These are phyloP conservation scores for Haematococcus lacustris DNA, from an alignment of 139 green algal species.

Conservation along the genomic window DNA sequence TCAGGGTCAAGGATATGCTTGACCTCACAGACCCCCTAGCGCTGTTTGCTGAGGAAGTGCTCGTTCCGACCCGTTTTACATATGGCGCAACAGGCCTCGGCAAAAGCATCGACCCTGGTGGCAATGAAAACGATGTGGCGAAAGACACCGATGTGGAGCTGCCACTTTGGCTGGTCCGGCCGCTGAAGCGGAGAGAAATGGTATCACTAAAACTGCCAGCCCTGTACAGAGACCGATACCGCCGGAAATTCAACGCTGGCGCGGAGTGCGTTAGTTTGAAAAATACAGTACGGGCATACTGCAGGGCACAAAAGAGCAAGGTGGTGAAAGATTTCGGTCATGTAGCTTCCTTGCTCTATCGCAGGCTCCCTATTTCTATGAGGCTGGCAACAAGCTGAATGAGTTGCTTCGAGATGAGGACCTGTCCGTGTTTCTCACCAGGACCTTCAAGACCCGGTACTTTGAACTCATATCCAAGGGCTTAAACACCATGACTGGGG, in stretches of 20 bases:
- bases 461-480: conserved; percentile 32
- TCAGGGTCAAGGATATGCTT: too few species aligned
- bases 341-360: too few species aligned
- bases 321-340: too few species aligned
- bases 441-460: conserved; percentile 29
- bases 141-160: neutral
- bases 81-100: conserved; percentile 17
- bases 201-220: conserved; percentile 14
- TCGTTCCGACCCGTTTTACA: conserved; percentile 14
- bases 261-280: conserved; percentile 30
- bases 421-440: conserved; percentile 22
- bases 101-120: conserved; percentile 16
- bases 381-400: conserved; percentile 34
- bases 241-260: conserved; percentile 24
- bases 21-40: conserved; percentile 12
- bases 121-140: conserved; percentile 5
- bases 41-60: conserved; percentile 25
- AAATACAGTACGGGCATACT: conserved; percentile 10
- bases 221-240: conserved; percentile 29
- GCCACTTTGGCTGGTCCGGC: conserved; percentile 23
- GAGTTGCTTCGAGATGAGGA: conserved; percentile 22
- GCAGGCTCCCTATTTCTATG: conserved; percentile 31
- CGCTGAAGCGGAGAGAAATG: conserved; percentile 17
- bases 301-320: too few species aligned
- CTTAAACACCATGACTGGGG: conserved; percentile 29